These are phyloP conservation scores for Cenococcum geophilum DNA, from an alignment of 495 filamentous ascomycete species.

Conservation along the genomic window DNA sequence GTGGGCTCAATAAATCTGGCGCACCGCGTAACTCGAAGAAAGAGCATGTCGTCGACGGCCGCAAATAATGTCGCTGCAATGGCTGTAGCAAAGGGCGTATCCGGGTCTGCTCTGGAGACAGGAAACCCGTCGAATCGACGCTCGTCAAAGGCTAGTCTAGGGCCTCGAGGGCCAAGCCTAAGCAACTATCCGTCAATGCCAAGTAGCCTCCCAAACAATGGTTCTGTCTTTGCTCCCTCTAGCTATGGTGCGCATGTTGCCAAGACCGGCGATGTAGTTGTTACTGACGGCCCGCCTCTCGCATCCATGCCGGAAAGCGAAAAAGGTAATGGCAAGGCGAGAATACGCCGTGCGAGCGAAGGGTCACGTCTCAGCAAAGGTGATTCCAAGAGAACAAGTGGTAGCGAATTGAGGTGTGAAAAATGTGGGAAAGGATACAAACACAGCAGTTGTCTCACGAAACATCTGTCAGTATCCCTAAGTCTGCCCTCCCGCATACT, in stretches of 20 bases:
- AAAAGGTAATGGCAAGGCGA: conserved; percentile 52
- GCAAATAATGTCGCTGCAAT: conserved; percentile 70
- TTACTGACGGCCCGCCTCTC: conserved; percentile 44
- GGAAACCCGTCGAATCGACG: conserved; percentile 42
- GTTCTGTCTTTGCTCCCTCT: conserved; percentile 29
- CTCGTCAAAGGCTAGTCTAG: conserved; percentile 31
- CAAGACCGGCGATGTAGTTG: conserved; percentile 35
- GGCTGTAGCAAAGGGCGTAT: conserved; percentile 55
- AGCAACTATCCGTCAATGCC: conserved; percentile 32
- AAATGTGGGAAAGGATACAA: conserved; percentile 99
- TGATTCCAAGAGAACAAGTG: conserved; percentile 66
- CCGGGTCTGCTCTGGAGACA: conserved; percentile 42
- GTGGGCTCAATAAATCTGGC: conserved; percentile 69
- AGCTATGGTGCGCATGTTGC: conserved; percentile 18
- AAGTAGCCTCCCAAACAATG: conserved; percentile 38
- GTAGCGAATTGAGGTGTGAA: conserved; percentile 87
- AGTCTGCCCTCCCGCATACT: conserved; percentile 26
- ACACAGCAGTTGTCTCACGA: conserved; percentile 99
- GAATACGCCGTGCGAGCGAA: conserved; percentile 78
- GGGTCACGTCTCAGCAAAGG: conserved; percentile 69
- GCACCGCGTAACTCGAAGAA: conserved; percentile 85
- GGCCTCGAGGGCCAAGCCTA: conserved; percentile 25
- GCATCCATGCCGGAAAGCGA: conserved; percentile 34
- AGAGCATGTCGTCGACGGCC: conserved; percentile 79
- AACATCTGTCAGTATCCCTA: conserved; percentile 95